Evolutionary conservation across 2,329 filamentous ascomycete genomes (phyloP), one percentile per base, ranked within the genome.

Genomic region (Mariannaea sp.): DNA sequence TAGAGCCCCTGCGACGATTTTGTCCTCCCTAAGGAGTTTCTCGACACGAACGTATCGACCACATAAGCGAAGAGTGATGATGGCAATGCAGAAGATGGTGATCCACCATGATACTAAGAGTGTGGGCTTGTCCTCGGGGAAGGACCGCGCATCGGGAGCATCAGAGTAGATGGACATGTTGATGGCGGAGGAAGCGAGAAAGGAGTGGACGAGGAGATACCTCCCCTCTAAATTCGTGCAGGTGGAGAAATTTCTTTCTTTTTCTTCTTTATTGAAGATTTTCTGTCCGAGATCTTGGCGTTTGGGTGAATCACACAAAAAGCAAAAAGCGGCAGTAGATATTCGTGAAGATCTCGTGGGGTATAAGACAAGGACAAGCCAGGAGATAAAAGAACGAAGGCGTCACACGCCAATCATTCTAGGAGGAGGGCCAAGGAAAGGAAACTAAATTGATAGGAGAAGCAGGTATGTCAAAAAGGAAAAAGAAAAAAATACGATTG

Each of bases 61-160:
- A 53, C 77, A 77, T 22, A 96, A 75, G 12, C 92, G 84, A 47
- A 91, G 78, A 19, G 91, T 68, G 59, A 97, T 95, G 63, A 96
- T 89, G 52, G 85, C 83, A 19, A 89, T 78, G 55, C 90, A 88
- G 70, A 92, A 92, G 5, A 84, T 76, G 17, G 90, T 92, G 60
- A 88, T 91, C 92, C 92, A 97, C 91, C 92, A 96, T 68, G 88
- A 92, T 64, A 95, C 91, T 57, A 97, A 79, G 42, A 97, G 78
- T 1, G 92, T 95, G 13, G 92, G 90, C 69, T 94, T 93, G 73
- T 92, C 86, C 38, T 78, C 63, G 55, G 71, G 65, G 59, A 75
- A 74, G 3, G 68, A 61, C 55, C 73, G 72, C 44, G 72, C 62
- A 27, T 73, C 72, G 49, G 80, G 80, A 26, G 80, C 75, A 6